Evolutionary conservation across 2,329 filamentous ascomycete genomes (phyloP), one percentile per base, ranked within the genome.

Genomic region (Elsinoe australis): DNA sequence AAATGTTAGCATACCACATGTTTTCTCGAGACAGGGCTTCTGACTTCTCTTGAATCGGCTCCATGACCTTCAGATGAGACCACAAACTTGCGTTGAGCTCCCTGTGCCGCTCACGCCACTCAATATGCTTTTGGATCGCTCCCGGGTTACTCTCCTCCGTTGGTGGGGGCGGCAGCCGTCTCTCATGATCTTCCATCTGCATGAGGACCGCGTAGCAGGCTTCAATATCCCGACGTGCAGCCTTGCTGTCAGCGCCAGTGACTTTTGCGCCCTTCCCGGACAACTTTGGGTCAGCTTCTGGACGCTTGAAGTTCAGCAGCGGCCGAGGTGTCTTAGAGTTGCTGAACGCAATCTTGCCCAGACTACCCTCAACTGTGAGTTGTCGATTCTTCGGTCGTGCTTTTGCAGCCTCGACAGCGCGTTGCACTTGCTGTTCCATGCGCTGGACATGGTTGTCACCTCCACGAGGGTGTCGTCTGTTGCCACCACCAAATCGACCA

Each of bases 391-490:
- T 98, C 9, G 92, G 92, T 67, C 94, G 90, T 52, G 88, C 87
- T 71, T 96, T 98, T 46, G 92, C 92, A 1, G 92, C 92, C 62
- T 98, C 92, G 0, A 98, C 92, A 18, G 92, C 92, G 49, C 92
- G 82, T 64, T 95, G 90, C 9, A 98, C 94, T 66, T 98, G 92
- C 67, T 98, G 92, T 66, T 98, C 90, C 92, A 98, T 98, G 49
- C 92, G 83, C 64, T 96, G 92, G 71, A 96, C 87, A 61, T 98
- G 92, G 63, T 95, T 98, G 64, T 98, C 92, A 14, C 87, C 88
- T 34, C 84, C 87, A 51, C 87, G 79, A 52, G 82, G 80, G 56
- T 92, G 81, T 54, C 88, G 79, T 53, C 88, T 70, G 31, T 61
- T 62, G 61, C 79, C 78, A 33, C 78, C 79, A 48, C 85, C 83